Evolutionary conservation across 257 asterid genomes (phyloP), one percentile per base, ranked within the genome.

Genomic region (Penstemon eatonii): DNA sequence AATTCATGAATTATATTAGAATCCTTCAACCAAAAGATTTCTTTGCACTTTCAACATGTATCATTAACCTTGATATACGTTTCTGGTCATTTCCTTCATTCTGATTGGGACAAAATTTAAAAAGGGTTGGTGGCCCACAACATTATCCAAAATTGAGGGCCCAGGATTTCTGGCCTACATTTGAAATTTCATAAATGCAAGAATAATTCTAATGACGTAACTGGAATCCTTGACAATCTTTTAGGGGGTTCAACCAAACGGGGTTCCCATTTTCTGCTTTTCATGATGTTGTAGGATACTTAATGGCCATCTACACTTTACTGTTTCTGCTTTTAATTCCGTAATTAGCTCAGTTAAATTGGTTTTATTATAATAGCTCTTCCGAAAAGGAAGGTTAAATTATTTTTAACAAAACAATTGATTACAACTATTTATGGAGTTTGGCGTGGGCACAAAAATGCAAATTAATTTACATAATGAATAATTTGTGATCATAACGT

Each of bases 301-400:
- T 71, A 60, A 72, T 74, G 78, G 64, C 51, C 47, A 39, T 60
- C 68, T 53, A 41, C 36, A 46, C 18, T 45, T 73, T 56, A 4
- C n/a, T 51, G 10, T 56, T 40, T 18, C 33, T 46, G 36, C 65
- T 42, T 61, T 56, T 65, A 53, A 44, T 68, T 57, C 83, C 86
- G 81, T 64, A 76, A 82, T 82, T 82, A 75, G 53, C 82, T 78
- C 76, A 19, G n/a, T 19, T 45, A 0, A 45, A 80, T 58, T 69
- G 66, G 54, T 58, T 41, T 25, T 2, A 40, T 68, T 66, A 4
- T 5, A 61, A 37, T 61, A 37, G 61, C 63, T 43, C 8, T 25
- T 36, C 41, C 56, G 7, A 25, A 25, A 25, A 25, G 33, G 2
- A 25, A 25, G 33, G 33, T 1, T 25, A 25, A 25, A 25, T 25